phyloP scores from a whole-genome alignment of 257 asterid genomes.

The Thymus quinquecostatus region DNA sequence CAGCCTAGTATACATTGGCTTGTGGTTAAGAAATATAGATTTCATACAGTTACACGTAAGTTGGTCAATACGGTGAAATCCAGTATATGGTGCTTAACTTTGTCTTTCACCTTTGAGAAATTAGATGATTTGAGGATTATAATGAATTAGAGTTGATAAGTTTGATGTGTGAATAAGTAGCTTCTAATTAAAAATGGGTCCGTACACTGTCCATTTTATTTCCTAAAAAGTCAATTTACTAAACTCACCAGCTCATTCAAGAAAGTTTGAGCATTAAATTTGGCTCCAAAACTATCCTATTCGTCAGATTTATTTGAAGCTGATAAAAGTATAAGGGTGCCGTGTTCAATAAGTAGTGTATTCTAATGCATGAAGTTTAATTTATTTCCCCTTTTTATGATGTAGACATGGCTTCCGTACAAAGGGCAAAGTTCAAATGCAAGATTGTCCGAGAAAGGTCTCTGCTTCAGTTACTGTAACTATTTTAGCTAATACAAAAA shows the following conservation, averaged over 20 bases:
- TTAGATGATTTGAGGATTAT: slow-evolving; percentile 20
- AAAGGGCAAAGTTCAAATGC: slow-evolving; percentile 87
- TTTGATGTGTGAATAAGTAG: not conserved
- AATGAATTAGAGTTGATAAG: slow-evolving; percentile 18
- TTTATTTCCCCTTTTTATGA: slow-evolving; percentile 24
- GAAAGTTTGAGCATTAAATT: slow-evolving; percentile 18
- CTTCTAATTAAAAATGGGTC: slow-evolving; percentile 12
- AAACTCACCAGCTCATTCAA: slow-evolving; percentile 1
- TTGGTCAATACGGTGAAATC: slow-evolving; percentile 11
- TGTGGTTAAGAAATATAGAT: slow-evolving; percentile 5
- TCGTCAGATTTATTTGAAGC: not conserved
- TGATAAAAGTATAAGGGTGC: slow-evolving; percentile 14
- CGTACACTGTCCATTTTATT: slow-evolving; percentile 6
- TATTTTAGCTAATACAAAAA: slow-evolving; percentile 4
- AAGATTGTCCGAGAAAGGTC: slow-evolving; percentile 87
- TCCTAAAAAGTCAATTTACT: slow-evolving; percentile 5
- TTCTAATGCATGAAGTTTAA: slow-evolving; percentile 10
- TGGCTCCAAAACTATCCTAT: not conserved
- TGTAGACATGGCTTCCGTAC: slow-evolving; percentile 97
- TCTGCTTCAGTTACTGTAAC: slow-evolving; percentile 26
- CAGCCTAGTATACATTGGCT: slow-evolving; percentile 1
- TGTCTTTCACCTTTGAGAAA: slow-evolving; percentile 7
- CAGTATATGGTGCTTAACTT: not conserved
- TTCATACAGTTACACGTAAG: slow-evolving; percentile 11
- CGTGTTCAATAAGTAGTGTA: slow-evolving; percentile 1